Evolutionary conservation across 257 asterid genomes (phyloP), one percentile per base, ranked within the genome.

Genomic region (Cordia subcordata): DNA sequence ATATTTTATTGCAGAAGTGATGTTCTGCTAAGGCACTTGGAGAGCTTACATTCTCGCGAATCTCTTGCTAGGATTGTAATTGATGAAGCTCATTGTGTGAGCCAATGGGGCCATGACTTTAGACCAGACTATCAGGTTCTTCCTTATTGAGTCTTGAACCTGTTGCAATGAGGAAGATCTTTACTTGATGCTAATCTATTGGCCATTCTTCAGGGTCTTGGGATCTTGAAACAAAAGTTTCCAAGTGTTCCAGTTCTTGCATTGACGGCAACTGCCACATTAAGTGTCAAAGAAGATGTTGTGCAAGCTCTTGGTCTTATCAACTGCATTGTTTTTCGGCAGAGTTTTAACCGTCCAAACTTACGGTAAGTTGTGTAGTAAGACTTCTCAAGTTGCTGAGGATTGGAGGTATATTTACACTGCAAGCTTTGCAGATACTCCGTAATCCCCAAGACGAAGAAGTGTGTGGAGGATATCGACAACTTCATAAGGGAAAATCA

Each of bases 41-140:
- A 89, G 79, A 83, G 76, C 49, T 75, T 93, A 51, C 85, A 93
- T 81, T 64, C 85, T 68, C 96, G 94, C 62, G 82, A 81, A 45
- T 77, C 63, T 69, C 89, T 93, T 69, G 78, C 96, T 68, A 88
- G 99, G 69, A 79, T 93, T 60, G 99, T 93, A 68, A 89, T 93
- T 68, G 99, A 93, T 80, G 99, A 93, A 83, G 99, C 99, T 79
- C 99, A 93, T 57, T 93, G 99, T 77, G 96, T 93, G 56, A 93
- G 99, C 80, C 99, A 93, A 67, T 93, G 99, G 99, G 99, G 99
- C 61, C 99, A 93, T 77, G 99, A 93, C 71, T 93, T 93, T 74
- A 81, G 99, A 71, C 99, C 99, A 10, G 99, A 93, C 80, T 93
- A 93, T 75, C 96, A 93, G 98, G 96, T 92, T 69, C 62, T 68